A percentile compares a stretch with the other conserved stretches of the same genome.
Evolutionary conservation across 352 stramenopile species (phyloP).

Genomic region (Halophytophthora polymorphica): DNA sequence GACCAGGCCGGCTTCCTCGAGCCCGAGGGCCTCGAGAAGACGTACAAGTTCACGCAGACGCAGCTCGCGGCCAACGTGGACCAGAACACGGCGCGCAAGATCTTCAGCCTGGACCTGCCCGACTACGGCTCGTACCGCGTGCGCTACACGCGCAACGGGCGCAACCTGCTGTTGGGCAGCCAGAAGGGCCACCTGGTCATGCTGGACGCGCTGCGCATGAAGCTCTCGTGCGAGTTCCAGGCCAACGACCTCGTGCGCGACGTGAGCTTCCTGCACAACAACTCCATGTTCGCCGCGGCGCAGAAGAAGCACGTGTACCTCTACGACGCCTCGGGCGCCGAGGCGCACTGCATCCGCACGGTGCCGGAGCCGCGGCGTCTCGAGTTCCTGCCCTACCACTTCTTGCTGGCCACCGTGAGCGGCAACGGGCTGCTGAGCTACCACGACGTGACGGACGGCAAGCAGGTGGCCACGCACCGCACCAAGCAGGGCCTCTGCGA

Average conservation of each 20-base stretch:
- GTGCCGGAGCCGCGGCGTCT: constrained; percentile 91
- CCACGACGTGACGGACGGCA: constrained; percentile 95
- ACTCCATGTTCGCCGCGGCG: constrained; percentile 95
- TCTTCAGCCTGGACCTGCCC: constrained; percentile 93
- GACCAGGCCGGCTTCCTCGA: constrained; percentile 87
- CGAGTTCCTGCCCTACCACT: constrained; percentile 98
- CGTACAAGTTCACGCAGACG: constrained; percentile 94
- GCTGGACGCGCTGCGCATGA: constrained; percentile 92
- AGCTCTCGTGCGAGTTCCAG: constrained; percentile 92
- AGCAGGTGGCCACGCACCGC: constrained; percentile 89
- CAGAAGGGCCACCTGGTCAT: constrained; percentile 94
- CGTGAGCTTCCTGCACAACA: constrained; percentile 97
- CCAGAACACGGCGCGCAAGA: constrained; percentile 93
- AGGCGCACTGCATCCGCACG: constrained; percentile 95
- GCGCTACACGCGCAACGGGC: constrained; percentile 94
- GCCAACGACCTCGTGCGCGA: constrained; percentile 94
- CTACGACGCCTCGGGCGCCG: constrained; percentile 96
- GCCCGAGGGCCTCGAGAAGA: constrained; percentile 95
- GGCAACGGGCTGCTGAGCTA: constrained; percentile 91
- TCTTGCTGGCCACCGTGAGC: constrained; percentile 95
- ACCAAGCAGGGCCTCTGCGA: constrained; percentile 92
- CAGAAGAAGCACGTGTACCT: constrained; percentile 99
- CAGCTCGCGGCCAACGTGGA: constrained; percentile 88
- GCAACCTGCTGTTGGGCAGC: constrained; percentile 93
- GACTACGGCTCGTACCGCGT: constrained; percentile 93